A percentile compares a stretch with the other conserved stretches of the same genome.
Conservation (phyloP, 306 rosid species). For the Psophocarpus tetragonolobus region DNA sequence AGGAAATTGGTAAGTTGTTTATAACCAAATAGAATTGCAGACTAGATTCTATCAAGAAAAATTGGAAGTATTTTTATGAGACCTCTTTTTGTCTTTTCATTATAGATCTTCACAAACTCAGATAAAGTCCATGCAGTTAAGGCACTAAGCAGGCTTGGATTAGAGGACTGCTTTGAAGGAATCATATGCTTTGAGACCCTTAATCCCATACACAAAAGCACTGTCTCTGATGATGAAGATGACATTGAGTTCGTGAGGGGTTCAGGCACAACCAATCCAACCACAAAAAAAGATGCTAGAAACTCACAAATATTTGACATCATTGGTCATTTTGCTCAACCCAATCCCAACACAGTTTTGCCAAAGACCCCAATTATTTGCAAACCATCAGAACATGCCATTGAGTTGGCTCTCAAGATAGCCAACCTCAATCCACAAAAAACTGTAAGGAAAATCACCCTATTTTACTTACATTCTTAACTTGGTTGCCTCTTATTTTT, state of each 20-base stretch:
- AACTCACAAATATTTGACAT: slow-evolving; percentile 74
- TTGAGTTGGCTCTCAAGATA: slow-evolving; percentile 73
- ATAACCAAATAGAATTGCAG: not conserved
- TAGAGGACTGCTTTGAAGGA: slow-evolving; percentile 91
- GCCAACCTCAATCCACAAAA: slow-evolving; percentile 82
- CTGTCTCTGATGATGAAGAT: slow-evolving; percentile 65
- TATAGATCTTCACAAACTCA: slow-evolving; percentile 92
- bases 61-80: slow-evolving; percentile 4
- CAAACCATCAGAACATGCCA: slow-evolving; percentile 77
- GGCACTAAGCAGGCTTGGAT: slow-evolving; percentile 82
- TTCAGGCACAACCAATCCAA: slow-evolving; percentile 28
- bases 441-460: slow-evolving; percentile 60
- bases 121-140: slow-evolving; percentile 76
- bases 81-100: not conserved
- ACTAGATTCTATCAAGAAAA: not conserved
- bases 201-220: slow-evolving; percentile 64
- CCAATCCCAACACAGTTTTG: slow-evolving; percentile 46
- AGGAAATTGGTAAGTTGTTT: slow-evolving; percentile 68
- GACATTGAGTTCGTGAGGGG: slow-evolving; percentile 73
- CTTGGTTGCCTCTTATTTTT: not conserved
- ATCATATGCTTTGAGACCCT: slow-evolving; percentile 94
- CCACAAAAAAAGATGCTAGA: slow-evolving; percentile 27
- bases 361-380: slow-evolving; percentile 90
- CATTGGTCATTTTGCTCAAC: slow-evolving; percentile 63
- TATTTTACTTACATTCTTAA: not conserved